A percentile compares a stretch with the other conserved stretches of the same genome.
Evolutionary conservation across 73 alveolate species (phyloP).

Genomic region (Paramecium sexaurelia): DNA sequence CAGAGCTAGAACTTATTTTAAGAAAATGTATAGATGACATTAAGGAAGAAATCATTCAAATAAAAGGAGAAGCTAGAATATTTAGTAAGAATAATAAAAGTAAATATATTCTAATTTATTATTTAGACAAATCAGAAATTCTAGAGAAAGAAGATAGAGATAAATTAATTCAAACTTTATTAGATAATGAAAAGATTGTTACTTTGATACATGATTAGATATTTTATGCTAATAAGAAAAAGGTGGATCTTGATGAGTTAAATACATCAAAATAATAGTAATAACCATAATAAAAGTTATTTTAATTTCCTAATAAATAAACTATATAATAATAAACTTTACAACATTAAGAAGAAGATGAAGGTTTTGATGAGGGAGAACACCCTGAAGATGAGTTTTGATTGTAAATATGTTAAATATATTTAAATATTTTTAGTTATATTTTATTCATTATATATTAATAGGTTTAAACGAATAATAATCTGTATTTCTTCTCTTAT

Average conservation of each 20-base stretch:
- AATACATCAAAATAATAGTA: slow-evolving; percentile 2
- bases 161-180: slow-evolving; percentile 36
- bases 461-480: slow-evolving; percentile 13
- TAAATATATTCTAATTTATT: background rate
- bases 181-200: slow-evolving; percentile 62
- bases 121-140: background rate
- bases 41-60: slow-evolving; percentile 72
- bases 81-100: background rate
- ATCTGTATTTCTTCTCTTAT: slow-evolving; percentile 54
- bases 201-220: slow-evolving; percentile 65
- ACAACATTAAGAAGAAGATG: background rate
- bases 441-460: background rate
- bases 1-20: slow-evolving; percentile 73
- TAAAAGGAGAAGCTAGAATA: slow-evolving; percentile 61
- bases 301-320: background rate
- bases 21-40: slow-evolving; percentile 84
- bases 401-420: background rate
- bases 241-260: slow-evolving; percentile 9
- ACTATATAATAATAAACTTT: background rate
- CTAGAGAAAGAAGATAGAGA: slow-evolving; percentile 66
- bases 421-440: background rate
- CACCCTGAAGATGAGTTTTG: slow-evolving; percentile 45
- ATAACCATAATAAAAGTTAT: background rate
- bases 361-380: background rate
- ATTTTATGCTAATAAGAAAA: slow-evolving; percentile 58